A percentile compares a stretch with the other conserved stretches of the same genome.
Evolutionary conservation across 2,329 filamentous ascomycete genomes (phyloP).

Genomic region (Endocalyx cinctus): DNA sequence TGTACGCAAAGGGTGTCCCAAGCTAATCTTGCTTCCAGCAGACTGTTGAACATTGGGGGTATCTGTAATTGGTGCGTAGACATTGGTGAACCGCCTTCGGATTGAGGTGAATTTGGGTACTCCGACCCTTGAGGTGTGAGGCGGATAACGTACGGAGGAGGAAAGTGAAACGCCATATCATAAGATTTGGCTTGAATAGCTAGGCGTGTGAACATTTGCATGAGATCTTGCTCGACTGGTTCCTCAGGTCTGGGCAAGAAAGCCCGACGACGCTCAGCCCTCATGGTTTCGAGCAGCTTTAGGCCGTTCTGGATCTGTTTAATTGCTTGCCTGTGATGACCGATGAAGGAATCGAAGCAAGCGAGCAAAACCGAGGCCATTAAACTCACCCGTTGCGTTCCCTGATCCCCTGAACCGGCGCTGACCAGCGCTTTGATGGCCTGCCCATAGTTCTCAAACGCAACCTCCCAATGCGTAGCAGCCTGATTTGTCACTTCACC

Average conservation of each 20-base stretch:
- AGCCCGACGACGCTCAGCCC: conserved; percentile 38
- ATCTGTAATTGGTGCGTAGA: conserved; percentile 34
- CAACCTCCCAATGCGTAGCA: conserved; percentile 53
- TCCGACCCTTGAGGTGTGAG: conserved; percentile 35
- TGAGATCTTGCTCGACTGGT: conserved; percentile 53
- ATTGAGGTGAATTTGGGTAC: conserved; percentile 36
- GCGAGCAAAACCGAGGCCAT: conserved; percentile 62
- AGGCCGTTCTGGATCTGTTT: conserved; percentile 57
- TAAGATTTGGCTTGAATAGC: conserved; percentile 64
- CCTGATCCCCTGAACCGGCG: conserved; percentile 37
- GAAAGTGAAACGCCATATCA: conserved; percentile 65
- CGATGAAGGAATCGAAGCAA: conserved; percentile 65
- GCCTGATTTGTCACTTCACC: conserved; percentile 34
- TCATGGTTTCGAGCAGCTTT: conserved; percentile 48
- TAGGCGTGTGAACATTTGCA: conserved; percentile 59
- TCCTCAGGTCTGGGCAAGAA: conserved; percentile 38
- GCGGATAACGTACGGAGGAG: conserved; percentile 55
- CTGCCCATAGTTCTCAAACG: conserved; percentile 54
- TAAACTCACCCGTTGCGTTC: conserved; percentile 49
- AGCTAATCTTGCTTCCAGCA: conserved; percentile 51
- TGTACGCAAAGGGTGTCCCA: conserved; percentile 54
- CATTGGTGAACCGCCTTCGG: conserved; percentile 39
- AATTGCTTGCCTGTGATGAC: conserved; percentile 59
- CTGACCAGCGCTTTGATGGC: conserved; percentile 48
- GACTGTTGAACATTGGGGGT: conserved; percentile 41